Evolutionary conservation across 2,329 filamentous ascomycete species (phyloP), one percentile per base, ranked within the genome.

Genomic region (Fusarium sp.): DNA sequence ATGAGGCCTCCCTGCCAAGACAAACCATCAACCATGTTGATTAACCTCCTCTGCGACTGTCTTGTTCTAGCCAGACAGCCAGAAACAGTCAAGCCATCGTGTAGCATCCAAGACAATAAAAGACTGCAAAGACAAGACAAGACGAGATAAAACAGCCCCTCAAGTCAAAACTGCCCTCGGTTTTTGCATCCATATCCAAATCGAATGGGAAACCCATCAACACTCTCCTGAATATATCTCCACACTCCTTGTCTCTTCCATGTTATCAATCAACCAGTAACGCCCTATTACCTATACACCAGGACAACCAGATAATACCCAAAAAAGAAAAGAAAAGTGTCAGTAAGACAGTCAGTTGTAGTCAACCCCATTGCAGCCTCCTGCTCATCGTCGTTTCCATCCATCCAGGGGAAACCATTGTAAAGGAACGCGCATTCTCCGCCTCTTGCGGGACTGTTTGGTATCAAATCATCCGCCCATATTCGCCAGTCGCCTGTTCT

Each of bases 241-340:
- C 40, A 61, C 16, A 16, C 14, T 44, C 67, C 67, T 50, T 62
- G 33, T 65, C 25, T 60, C 16, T n/a, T 23, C 42, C 38, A 29
- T 62, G 68, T 71, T 71, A 34, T 16, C 57, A 68, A 40, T 57
- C 68, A 60, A 36, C 64, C 56, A 44, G 9, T 6, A 71, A 69
- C 68, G 68, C 68, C 68, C 9, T 46, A 42, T 60, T 53, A 27
- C 44, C 58, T 27, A 54, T 33, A 29, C 33, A 33, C 58, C 58
- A 31, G 25, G 23, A 40, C n/a, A 59, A 57, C 14, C 51, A 53
- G 42, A 51, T n/a, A 49, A 44, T 33, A 63, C 33, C n/a, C 58
- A 58, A 71, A 14, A 58, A 71, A 14, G 29, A 20, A 60, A 50
- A 40, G 9, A 20, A 60, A 50, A 40, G 3, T 20, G 61, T 58